Percentiles rank a stretch among this genome's conserved stretches.
Evolutionary conservation across 768 basidiomycete species (phyloP).

Genomic region (Kwoniella mangroviensis): DNA sequence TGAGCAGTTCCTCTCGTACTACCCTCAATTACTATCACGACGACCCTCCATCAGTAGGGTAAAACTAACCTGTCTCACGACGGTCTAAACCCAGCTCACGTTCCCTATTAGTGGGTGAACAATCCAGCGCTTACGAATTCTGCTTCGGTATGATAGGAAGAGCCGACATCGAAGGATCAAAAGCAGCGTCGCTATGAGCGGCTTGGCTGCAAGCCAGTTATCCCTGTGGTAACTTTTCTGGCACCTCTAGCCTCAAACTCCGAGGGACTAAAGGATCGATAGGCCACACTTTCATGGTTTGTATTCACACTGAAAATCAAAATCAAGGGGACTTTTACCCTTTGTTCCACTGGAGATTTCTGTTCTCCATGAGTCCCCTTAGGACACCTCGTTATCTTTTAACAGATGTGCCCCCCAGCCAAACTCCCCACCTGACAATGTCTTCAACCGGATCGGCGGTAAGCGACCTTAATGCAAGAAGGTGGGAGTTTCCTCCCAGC

Average conservation of each 20-base stretch:
- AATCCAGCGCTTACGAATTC: slow-evolving; percentile 75
- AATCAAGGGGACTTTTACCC: slow-evolving; percentile 80
- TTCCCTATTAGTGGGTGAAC: slow-evolving; percentile 79
- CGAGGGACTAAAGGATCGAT: slow-evolving; percentile 80
- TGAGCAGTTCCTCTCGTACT: slow-evolving; percentile 82
- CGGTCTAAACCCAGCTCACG: slow-evolving; percentile 66
- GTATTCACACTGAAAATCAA: slow-evolving; percentile 81
- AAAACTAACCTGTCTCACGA: slow-evolving; percentile 75
- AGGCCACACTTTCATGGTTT: slow-evolving; percentile 82
- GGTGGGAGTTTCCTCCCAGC: slow-evolving; percentile 61
- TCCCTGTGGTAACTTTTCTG: slow-evolving; percentile 80
- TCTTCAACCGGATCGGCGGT: slow-evolving; percentile 70
- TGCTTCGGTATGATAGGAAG: slow-evolving; percentile 78
- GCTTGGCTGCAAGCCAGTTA: slow-evolving; percentile 75
- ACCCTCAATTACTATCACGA: slow-evolving; percentile 78
- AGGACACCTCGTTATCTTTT: slow-evolving; percentile 80
- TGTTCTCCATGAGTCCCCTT: slow-evolving; percentile 78
- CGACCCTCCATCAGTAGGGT: slow-evolving; percentile 78
- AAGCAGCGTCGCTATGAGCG: slow-evolving; percentile 82
- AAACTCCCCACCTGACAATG: slow-evolving; percentile 82
- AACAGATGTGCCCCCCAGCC: slow-evolving; percentile 76
- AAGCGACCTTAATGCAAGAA: slow-evolving; percentile 62
- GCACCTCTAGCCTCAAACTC: slow-evolving; percentile 80
- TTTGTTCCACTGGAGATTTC: slow-evolving; percentile 79
- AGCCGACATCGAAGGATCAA: slow-evolving; percentile 80